These are phyloP conservation scores for Gossypium trilobum DNA, from an alignment of 441 rosid species.

Conservation along the genomic window DNA sequence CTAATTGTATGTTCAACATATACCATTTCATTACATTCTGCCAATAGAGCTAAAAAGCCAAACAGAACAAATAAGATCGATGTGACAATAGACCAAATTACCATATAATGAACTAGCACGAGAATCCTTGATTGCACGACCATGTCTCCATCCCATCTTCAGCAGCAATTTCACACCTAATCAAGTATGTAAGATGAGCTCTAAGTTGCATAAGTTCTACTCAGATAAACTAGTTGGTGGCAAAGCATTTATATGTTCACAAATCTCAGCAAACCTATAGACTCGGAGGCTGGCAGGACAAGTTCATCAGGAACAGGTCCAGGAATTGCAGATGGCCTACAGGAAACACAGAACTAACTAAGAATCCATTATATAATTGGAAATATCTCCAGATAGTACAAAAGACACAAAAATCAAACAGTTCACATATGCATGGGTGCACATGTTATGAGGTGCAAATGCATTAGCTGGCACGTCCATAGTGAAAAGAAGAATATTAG, in stretches of 20 bases:
- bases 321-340: slow-evolving; percentile 87
- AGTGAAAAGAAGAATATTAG: not conserved
- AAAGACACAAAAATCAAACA: not conserved
- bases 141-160: slow-evolving; percentile 95
- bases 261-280: slow-evolving; percentile 65
- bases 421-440: not conserved
- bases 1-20: not conserved
- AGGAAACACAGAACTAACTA: slow-evolving; percentile 3
- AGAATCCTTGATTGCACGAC: slow-evolving; percentile 73
- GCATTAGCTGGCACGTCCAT: not conserved
- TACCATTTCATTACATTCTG: not conserved
- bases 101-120: slow-evolving; percentile 49
- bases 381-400: not conserved
- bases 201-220: slow-evolving; percentile 9
- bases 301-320: slow-evolving; percentile 89
- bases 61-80: not conserved
- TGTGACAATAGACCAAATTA: slow-evolving; percentile 18
- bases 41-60: not conserved
- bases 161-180: slow-evolving; percentile 75
- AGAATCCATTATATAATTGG: not conserved
- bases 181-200: slow-evolving; percentile 17
- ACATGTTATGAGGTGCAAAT: not conserved
- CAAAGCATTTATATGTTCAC: slow-evolving; percentile 17
- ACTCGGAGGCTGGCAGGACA: slow-evolving; percentile 72
- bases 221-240: not conserved